A percentile compares a stretch with the other conserved stretches of the same genome.
phyloP scores from a whole-genome alignment of 83 land plant genomes.

The Picea mariana region DNA sequence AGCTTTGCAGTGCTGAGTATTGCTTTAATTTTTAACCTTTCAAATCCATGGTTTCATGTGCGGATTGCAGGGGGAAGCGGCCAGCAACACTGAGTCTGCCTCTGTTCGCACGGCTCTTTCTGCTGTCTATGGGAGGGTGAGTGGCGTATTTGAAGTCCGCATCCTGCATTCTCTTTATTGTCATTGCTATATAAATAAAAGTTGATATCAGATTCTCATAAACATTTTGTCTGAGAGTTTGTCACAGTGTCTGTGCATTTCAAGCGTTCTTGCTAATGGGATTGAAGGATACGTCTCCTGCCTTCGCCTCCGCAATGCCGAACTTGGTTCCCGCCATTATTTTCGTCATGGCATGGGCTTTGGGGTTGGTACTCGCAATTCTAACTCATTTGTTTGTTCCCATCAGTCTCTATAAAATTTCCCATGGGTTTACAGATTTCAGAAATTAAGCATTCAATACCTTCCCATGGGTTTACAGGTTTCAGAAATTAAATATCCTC shows the following conservation, averaged over 20 bases:
- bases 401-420: no score
- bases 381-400: no score
- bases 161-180: neutral
- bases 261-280: conserved; percentile 42
- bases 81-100: conserved; percentile 32
- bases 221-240: neutral
- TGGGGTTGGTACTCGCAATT: neutral
- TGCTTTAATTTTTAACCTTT: conserved; percentile 6
- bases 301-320: neutral
- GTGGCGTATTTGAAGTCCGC: neutral
- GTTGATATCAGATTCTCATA: neutral
- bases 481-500: no score
- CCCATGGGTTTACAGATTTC: no score
- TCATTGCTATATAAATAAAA: neutral
- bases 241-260: conserved; percentile 32
- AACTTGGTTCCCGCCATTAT: conserved; percentile 4
- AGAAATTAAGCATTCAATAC: no score
- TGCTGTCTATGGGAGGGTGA: conserved; percentile 55
- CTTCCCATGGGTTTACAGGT: no score
- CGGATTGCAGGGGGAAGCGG: conserved; percentile 48
- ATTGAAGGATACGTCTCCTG: conserved; percentile 16
- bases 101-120: conserved; percentile 29
- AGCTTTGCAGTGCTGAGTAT: neutral
- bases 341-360: conserved; percentile 10
- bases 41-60: neutral